Base-by-base conservation (phyloP, 768 basidiomycete genomes). In the Russula olivacea region DNA sequence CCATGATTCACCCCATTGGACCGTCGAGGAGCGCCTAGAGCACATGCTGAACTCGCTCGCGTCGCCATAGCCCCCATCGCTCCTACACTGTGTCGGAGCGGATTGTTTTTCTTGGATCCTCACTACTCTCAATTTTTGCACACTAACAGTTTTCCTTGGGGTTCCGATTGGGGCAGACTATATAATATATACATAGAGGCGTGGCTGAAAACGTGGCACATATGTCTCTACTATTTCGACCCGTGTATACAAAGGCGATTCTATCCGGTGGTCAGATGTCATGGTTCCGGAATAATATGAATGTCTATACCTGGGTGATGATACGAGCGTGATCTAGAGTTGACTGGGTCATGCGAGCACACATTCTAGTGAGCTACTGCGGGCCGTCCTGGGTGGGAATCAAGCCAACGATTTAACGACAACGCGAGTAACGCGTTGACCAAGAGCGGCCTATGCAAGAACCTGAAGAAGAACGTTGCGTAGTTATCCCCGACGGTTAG, bases 391-490 rank as follows among this genome's bases (percentile, higher is more conserved):
- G 58, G 32, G 12, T 78, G 58, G 32, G 12, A 74, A 74, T 89
- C 89, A 71, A 89, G 73, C 87, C 87, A 90, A 62, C 89, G 80
- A 73, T 89, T 89, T 66, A 91, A 75, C 70, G 80, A 85, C 58
- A 91, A 76, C 8, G 89, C 79, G 45, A 90, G 74, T 61, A 89
- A 74, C 5, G 81, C 79, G 69, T 89, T 81, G 21, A 86, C 77
- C 66, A 90, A 73, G 58, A 89, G 81, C 40, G 75, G 69, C 63
- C 82, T 82, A 54, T 86, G 77, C 49, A 76, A 78, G 73, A 90
- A 89, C 54, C 75, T 80, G 73, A 88, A 89, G 61, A 81, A 79
- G 59, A 90, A 70, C 62, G 81, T 76, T 10, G 81, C 88, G 70
- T 87, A 82, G 38, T 83, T 80, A 51, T 82, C 82, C 1, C 89